These are phyloP conservation scores for Fusarium mexicanum DNA, from an alignment of 2,329 filamentous ascomycete genomes.

Conservation along the genomic window DNA sequence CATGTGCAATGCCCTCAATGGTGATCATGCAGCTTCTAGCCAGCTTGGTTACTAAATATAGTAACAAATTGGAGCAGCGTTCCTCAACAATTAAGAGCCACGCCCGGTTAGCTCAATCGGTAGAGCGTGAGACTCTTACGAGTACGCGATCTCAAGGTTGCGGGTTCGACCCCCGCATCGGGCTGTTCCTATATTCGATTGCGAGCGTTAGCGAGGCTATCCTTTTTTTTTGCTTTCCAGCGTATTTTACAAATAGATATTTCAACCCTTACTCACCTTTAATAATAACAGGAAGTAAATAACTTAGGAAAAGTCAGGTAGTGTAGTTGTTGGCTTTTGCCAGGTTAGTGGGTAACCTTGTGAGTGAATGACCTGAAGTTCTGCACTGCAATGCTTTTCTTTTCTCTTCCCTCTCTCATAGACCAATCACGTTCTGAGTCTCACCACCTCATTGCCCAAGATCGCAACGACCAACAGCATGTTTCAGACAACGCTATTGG, in stretches of 20 bases:
- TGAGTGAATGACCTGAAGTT: too few species aligned
- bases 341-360: fast-evolving
- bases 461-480: not conserved
- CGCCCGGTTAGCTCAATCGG: conserved; percentile 50
- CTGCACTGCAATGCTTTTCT: not conserved
- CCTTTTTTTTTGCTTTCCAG: fast-evolving
- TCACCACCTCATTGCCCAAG: not conserved
- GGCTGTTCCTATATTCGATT: conserved; percentile 50
- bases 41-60: fast-evolving
- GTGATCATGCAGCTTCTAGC: not conserved
- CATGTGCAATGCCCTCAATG: too few species aligned
- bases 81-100: conserved; percentile 23
- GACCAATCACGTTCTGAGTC: not conserved
- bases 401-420: not conserved
- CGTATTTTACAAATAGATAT: too few species aligned
- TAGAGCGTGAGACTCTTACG: conserved; percentile 76
- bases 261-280: fast-evolving
- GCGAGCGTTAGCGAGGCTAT: conserved; percentile 10
- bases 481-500: not conserved
- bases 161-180: conserved; percentile 62
- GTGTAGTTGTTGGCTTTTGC: fast-evolving
- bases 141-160: conserved; percentile 62
- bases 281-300: not conserved
- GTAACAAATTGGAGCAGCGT: fast-evolving
- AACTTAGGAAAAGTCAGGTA: too few species aligned